phyloP scores from a whole-genome alignment of 2,329 filamentous ascomycete species.

The Graphilbum ipis-grandicollis region DNA sequence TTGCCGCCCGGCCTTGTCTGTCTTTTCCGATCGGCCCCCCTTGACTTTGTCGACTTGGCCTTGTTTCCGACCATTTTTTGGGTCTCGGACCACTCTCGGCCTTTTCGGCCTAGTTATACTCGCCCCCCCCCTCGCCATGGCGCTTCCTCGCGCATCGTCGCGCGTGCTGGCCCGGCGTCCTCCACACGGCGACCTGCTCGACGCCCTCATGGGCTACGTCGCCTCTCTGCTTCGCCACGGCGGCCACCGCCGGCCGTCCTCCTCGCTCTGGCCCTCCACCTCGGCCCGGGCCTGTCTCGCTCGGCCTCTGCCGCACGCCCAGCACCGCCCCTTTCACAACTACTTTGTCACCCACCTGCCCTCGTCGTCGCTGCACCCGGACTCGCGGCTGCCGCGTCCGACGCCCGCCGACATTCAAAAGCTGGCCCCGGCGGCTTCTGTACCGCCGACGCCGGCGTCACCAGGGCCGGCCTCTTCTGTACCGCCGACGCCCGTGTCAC shows the following conservation, averaged over 20 bases:
- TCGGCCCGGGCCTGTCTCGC: no score
- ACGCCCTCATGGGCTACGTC: slow-evolving; percentile 10
- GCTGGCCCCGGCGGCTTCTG: slow-evolving; percentile 69
- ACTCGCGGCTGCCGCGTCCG: slow-evolving; percentile 47
- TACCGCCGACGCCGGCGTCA: slow-evolving; percentile 45
- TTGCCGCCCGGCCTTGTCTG: no score
- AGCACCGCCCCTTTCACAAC: slow-evolving; percentile 52
- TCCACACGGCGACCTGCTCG: slow-evolving; percentile 6
- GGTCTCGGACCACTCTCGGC: no score
- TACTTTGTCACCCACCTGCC: slow-evolving; percentile 96
- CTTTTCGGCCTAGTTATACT: no score
- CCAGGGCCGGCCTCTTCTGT: slow-evolving; percentile 40
- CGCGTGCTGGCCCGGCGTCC: slow-evolving; percentile 1
- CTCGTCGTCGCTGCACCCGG: slow-evolving; percentile 81
- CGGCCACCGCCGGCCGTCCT: background rate
- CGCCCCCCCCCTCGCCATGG: background rate
- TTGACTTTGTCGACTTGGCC: no score
- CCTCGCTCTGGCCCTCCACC: no score
- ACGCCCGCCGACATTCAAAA: slow-evolving; percentile 58
- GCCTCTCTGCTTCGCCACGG: slow-evolving; percentile 6
- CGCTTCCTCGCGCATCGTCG: background rate
- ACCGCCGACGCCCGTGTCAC: background rate
- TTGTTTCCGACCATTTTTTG: no score
- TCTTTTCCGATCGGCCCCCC: no score
- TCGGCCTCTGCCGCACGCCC: no score